phyloP scores from a whole-genome alignment of 2,329 filamentous ascomycete species.

The Canariomyces notabilis region DNA sequence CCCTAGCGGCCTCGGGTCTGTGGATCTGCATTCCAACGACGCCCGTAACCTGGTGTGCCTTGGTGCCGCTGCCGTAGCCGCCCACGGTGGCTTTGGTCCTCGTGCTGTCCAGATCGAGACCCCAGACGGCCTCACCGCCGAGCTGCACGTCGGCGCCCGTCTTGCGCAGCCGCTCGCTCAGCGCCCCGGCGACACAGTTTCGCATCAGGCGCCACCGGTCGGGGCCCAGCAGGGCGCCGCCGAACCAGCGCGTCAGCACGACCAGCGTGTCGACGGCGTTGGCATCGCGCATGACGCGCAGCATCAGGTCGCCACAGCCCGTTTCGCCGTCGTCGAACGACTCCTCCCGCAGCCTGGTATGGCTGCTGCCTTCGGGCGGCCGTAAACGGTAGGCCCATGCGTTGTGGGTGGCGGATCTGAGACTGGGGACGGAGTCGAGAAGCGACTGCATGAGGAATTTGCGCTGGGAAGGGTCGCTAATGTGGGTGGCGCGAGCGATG shows the following conservation, averaged over 20 bases:
- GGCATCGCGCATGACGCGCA: slow-evolving; percentile 49
- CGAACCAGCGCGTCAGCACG: slow-evolving; percentile 59
- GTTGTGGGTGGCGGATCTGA: slow-evolving; percentile 55
- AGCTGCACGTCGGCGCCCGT: slow-evolving; percentile 37
- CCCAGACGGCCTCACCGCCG: slow-evolving; percentile 55
- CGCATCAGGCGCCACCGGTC: slow-evolving; percentile 61
- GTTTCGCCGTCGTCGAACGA: slow-evolving; percentile 59
- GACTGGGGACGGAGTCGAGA: slow-evolving; percentile 42
- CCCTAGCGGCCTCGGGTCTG: slow-evolving; percentile 62
- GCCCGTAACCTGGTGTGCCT: slow-evolving; percentile 27
- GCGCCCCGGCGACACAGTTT: slow-evolving; percentile 49
- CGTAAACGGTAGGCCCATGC: slow-evolving; percentile 48
- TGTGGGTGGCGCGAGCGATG: slow-evolving; percentile 46
- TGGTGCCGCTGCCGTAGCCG: slow-evolving; percentile 25
- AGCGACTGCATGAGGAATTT: slow-evolving; percentile 42
- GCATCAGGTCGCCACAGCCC: slow-evolving; percentile 52
- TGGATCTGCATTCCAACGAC: slow-evolving; percentile 64
- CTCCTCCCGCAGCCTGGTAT: slow-evolving; percentile 40
- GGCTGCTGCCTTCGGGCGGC: slow-evolving; percentile 31
- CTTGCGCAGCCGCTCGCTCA: slow-evolving; percentile 46
- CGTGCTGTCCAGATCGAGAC: slow-evolving; percentile 51
- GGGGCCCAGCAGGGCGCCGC: slow-evolving; percentile 55
- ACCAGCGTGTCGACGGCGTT: slow-evolving; percentile 49
- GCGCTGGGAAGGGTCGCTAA: slow-evolving; percentile 38
- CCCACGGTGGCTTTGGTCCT: slow-evolving; percentile 29